Evolutionary conservation across 768 basidiomycete genomes (phyloP), one percentile per base, ranked within the genome.

Genomic region (Trametes maxima): DNA sequence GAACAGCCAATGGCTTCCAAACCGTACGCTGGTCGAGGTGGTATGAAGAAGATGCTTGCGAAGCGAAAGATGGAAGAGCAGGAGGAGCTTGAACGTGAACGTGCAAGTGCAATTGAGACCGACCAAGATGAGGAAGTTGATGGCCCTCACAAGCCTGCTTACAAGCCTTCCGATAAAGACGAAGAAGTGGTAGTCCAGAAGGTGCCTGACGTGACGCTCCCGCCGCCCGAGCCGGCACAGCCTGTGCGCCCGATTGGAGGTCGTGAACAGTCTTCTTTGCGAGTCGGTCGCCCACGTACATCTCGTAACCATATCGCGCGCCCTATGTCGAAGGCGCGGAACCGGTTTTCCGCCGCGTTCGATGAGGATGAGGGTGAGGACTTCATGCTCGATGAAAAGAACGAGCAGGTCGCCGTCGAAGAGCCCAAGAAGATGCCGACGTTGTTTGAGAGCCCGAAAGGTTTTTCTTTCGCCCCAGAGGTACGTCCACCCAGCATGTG

Each of bases 11-110:
- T 85, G 63, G 81, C 80, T 40, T 83, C 83, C 19, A 92, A 92
- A 67, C 90, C 90, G 3, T 92, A 92, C 67, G 86, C 89, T 0
- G 90, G 90, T 7, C 83, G 85, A 63, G 88, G 90, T 54, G 88
- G 89, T 0, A 86, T 90, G 81, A 90, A 88, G 78, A 92, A 87
- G 68, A 75, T 90, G 71, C 72, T 92, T 40, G 85, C 87, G 21
- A 81, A 83, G 65, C 77, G 86, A 50, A 82, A 81, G 68, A 74
- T 78, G 63, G 88, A 89, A 69, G 83, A 78, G 43, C 79, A 83
- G 54, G 80, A 82, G 59, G 81, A 75, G 22, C 69, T 75, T 24
- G 75, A 75, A 54, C 67, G 68, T 62, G 76, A 75, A 48, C 68
- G 65, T 43, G 70, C 70, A 0, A 51, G 45, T 39, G 65, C 64